Evolutionary conservation across 306 rosid genomes (phyloP).

Genomic region (Vigna unguiculata): DNA sequence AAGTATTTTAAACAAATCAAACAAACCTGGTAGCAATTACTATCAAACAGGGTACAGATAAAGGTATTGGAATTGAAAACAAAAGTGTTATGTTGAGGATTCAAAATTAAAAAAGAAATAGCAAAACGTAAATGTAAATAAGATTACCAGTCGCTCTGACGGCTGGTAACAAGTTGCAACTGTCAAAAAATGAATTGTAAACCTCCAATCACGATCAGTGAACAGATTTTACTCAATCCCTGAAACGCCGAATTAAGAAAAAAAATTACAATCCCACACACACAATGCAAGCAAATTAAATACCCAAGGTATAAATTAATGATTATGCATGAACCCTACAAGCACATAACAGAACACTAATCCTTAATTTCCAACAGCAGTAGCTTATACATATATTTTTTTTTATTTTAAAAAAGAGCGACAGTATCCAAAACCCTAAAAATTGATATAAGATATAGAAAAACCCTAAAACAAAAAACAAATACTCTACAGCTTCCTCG

Average conservation of each 20-base stretch:
- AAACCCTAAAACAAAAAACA: constrained; percentile 19
- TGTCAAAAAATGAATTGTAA: not conserved
- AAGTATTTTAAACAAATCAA: constrained; percentile 3
- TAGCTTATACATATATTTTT: not conserved
- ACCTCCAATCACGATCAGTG: constrained; percentile 33
- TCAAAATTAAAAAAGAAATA: not conserved
- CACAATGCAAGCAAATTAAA: constrained; percentile 17
- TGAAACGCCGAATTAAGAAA: constrained; percentile 44
- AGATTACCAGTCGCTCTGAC: constrained; percentile 44
- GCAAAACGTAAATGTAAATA: constrained; percentile 28
- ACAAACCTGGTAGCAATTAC: constrained; percentile 16
- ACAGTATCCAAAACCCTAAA: constrained; percentile 60
- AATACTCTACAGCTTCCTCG: not conserved
- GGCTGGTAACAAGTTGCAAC: constrained; percentile 21
- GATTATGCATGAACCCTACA: not conserved
- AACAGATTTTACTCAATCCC: constrained; percentile 41
- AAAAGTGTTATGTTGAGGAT: not conserved
- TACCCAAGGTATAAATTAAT: not conserved
- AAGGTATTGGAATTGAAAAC: not conserved
- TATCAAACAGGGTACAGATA: not conserved
- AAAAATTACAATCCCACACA: constrained; percentile 40
- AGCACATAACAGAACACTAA: constrained; percentile 7
- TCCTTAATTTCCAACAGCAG: constrained; percentile 17
- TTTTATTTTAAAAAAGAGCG: not conserved
- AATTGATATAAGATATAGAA: constrained; percentile 12